Evolutionary conservation across 78 protist species (phyloP), one percentile per base, ranked within the genome.

Genomic region (Dictyostelium firmibasis): DNA sequence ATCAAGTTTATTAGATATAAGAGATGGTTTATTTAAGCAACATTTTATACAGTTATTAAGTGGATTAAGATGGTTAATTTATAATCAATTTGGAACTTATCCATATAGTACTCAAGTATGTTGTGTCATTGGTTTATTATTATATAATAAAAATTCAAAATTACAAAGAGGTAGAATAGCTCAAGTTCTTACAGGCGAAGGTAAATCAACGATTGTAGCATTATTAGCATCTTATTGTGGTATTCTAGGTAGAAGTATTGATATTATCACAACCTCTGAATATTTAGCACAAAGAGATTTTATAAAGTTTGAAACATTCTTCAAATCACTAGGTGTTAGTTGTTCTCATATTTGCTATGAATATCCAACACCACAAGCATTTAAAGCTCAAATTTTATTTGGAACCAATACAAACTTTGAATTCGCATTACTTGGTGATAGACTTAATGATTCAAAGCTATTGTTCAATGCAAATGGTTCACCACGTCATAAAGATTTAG

Each of bases 51-150:
- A 43, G 38, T 36, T 78, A 43, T 78, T 78, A 23, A 38, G 84
- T 78, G 31, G 84, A 8, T 33, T 44, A 29, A 16, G 72, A n/a
- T 81, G 85, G 85, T 57, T 81, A 29, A 81, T 81, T 4, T 57
- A 57, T 29, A 10, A 81, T 57, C 43, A 81, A 20, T 81, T 81
- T 81, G 72, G 85, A 4, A 57, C 31, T 1, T 81, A 44, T 36
- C 85, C 85, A 57, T 81, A 81, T 36, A 57, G 72, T 27, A 53
- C 85, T 36, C 85, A 81, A 81, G 72, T 81, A 16, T 76, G 83
- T 76, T 76, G 83, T 76, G 83, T 76, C 8, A 27, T 76, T 20
- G 83, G 83, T 23, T 76, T 76, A 38, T 23, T 76, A 8, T n/a
- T 76, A 33, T 76, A 76, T 36, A 23, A 14, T 18, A 36, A 74